Evolutionary conservation across 768 basidiomycete genomes (phyloP), one percentile per base, ranked within the genome.

Genomic region (Candolleomyces efflorescens): DNA sequence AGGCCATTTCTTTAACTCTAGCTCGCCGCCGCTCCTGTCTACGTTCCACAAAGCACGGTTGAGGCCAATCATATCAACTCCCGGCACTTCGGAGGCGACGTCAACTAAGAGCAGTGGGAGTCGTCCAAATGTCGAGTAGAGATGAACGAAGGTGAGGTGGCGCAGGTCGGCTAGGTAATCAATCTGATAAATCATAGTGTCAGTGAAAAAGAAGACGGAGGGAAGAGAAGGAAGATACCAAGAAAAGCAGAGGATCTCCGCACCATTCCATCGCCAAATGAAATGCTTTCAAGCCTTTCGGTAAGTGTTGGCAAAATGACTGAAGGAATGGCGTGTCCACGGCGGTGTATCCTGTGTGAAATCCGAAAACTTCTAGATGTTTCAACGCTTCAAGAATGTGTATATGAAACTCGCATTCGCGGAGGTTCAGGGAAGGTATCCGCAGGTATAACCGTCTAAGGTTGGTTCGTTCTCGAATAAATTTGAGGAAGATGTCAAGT

Each of bases 21-120:
- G 56, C 38, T 69, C 69, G 10, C 64, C 50, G 54, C 66, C 69
- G 55, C 65, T 68, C 59, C 70, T 70, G 36, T 71, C 68, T 37
- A 75, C 66, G 10, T 67, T 63, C 72, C 73, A 77, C 6, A 78
- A 59, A 20, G 69, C 70, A 50, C 75, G 73, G 56, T 76, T 73
- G 18, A 74, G 66, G 24, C 74, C 77, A 24, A 78, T 63, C 53
- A 69, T 71, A 41, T 64, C 61, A n/a, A 76, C 62, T 17, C 63
- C 62, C 46, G 65, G 61, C 55, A 70, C 59, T 53, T 76, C 73
- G 48, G 59, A 59, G 22, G 69, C 71, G n/a, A 77, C 62, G 48
- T 77, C 75, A 9, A 70, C 67, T 7, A 71, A 56, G 43, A 65
- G 62, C 20, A 77, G 62, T 15, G 75, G 74, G 26, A 74, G 60